These are phyloP conservation scores for Fibroporia radiculosa DNA, from an alignment of 768 basidiomycete species.

Conservation along the genomic window DNA sequence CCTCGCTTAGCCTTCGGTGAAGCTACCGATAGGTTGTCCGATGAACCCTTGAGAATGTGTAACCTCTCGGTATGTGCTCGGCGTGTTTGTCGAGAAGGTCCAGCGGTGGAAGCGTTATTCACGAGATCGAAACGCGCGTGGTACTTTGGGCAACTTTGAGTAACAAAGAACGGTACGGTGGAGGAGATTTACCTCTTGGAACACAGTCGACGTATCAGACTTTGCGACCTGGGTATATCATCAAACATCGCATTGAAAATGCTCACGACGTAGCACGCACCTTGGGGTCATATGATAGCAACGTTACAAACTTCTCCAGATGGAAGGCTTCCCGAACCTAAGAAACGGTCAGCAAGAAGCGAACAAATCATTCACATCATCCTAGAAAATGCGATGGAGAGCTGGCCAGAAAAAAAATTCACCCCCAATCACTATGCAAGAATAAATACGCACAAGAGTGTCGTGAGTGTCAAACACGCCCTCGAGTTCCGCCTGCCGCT, in stretches of 20 bases:
- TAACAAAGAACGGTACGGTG: background rate
- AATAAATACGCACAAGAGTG: slow-evolving; percentile 47
- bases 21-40: slow-evolving; percentile 8
- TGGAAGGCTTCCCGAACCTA: slow-evolving; percentile 88
- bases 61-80: slow-evolving; percentile 48
- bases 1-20: slow-evolving; percentile 9
- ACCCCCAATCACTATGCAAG: background rate
- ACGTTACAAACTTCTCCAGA: slow-evolving; percentile 69
- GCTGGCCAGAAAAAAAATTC: slow-evolving; percentile 3
- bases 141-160: slow-evolving; percentile 32
- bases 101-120: slow-evolving; percentile 35
- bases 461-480: slow-evolving; percentile 61
- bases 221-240: slow-evolving; percentile 58
- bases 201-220: slow-evolving; percentile 62
- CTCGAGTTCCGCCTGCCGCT: slow-evolving; percentile 54
- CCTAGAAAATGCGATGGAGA: background rate
- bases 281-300: slow-evolving; percentile 72
- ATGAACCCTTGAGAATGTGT: slow-evolving; percentile 36
- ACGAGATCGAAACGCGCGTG: slow-evolving; percentile 57
- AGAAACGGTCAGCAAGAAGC: background rate
- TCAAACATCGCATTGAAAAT: background rate
- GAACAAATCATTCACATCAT: background rate
- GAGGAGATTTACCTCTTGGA: slow-evolving; percentile 49
- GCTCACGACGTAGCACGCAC: slow-evolving; percentile 30
- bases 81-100: slow-evolving; percentile 53